A percentile compares a stretch with the other conserved stretches of the same genome.
Evolutionary conservation across 106 monocot genomes (phyloP).

Genomic region (Amphibolis antarctica): DNA sequence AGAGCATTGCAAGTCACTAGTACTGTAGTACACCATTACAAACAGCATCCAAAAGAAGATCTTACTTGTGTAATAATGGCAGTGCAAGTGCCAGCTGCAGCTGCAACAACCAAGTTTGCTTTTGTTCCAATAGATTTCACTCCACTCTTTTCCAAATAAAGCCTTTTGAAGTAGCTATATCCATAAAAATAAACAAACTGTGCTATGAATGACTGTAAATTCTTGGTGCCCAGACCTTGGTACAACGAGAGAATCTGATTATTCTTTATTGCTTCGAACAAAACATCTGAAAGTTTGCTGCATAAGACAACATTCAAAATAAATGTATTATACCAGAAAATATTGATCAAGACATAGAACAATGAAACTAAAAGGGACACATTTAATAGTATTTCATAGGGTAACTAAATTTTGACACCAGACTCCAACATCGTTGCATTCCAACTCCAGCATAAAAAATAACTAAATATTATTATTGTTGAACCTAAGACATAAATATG

Average conservation of each 20-base stretch:
- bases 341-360: neutral
- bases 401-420: no score
- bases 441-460: no score
- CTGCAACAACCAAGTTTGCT: slow-evolving; percentile 84
- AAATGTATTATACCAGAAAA: neutral
- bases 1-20: neutral
- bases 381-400: no score
- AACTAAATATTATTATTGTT: no score
- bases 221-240: slow-evolving; percentile 87
- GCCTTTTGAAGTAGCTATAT: slow-evolving; percentile 89
- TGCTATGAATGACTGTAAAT: slow-evolving; percentile 78
- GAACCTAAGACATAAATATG: no score
- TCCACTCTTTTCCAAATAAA: slow-evolving; percentile 65
- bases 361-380: neutral
- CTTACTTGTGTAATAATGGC: slow-evolving; percentile 66
- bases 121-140: slow-evolving; percentile 72
- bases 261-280: slow-evolving; percentile 72
- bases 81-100: slow-evolving; percentile 92
- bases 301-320: neutral
- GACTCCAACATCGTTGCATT: no score
- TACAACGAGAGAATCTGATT: slow-evolving; percentile 70
- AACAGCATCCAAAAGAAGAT: neutral
- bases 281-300: slow-evolving; percentile 88
- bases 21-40: neutral
- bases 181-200: slow-evolving; percentile 96